Evolutionary conservation across 139 green algal genomes (phyloP), one percentile per base, ranked within the genome.

Genomic region (Astrephomene gubernaculifera): DNA sequence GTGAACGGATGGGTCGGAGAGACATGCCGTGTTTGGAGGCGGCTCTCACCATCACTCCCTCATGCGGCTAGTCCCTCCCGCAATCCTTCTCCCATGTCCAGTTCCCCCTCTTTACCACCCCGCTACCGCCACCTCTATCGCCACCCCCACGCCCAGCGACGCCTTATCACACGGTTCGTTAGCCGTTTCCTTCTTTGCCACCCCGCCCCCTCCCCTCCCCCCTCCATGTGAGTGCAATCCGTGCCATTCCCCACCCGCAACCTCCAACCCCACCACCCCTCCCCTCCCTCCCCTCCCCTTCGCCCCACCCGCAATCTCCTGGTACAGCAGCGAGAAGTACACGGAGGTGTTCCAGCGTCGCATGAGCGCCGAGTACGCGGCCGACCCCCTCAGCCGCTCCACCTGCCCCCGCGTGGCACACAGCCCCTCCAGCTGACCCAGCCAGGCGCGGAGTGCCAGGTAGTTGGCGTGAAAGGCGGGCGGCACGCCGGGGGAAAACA

Each of bases 321-420:
- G 96, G 63, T 96, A 97, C 38, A 93, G 70, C 63, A 98, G 86
- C 14, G 94, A 96, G 90, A 97, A 99, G 92, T 99, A 99, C 24
- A 97, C 97, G 1, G 86, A 78, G 14, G 98, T 87, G 88, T 99
- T 99, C 97, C 97, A 99, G 24, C 92, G 85, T 78, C 75, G 45
- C 63, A 65, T 85, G 17, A 89, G 82, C 31, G 87, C 87, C 2
- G 85, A 44, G 69, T 94, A 92, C 12, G 92, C 88, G 39, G 86
- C 24, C 21, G 85, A 92, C 10, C 41, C 74, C 1, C 96, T 85
- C 63, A 99, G 91, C 12, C 75, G 65, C n/a, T 92, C 88, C 45
- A 97, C 60, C 21, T 87, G 81, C 2, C 83, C 82, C 22, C 87
- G 76, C 27, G 83, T 94, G 19, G 69, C 49, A 41, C 90, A 94